Evolutionary conservation across 352 stramenopile genomes (phyloP).

Genomic region (Aphanomyces cochlioides): DNA sequence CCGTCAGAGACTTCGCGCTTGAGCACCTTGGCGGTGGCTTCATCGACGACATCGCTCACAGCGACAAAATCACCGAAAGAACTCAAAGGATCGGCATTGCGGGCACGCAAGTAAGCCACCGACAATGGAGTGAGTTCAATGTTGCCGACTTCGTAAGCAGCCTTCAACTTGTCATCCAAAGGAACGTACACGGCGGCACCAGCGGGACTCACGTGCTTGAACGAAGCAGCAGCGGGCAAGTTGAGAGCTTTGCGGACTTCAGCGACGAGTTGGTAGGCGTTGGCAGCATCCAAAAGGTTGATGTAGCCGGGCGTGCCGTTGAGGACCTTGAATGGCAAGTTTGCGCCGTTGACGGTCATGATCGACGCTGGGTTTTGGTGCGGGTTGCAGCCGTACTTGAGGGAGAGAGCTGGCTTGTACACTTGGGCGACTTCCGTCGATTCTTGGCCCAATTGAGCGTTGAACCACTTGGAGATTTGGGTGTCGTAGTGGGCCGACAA

Average conservation of each 20-base stretch:
- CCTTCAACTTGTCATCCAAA: slow-evolving; percentile 89
- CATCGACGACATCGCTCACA: slow-evolving; percentile 97
- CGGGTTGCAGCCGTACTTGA: slow-evolving; percentile 98
- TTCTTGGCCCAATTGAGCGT: slow-evolving; percentile 78
- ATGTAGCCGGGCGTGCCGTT: slow-evolving; percentile 98
- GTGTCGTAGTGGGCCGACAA: slow-evolving; percentile 94
- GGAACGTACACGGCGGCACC: slow-evolving; percentile 96
- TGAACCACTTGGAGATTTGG: slow-evolving; percentile 96
- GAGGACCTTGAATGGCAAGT: slow-evolving; percentile 84
- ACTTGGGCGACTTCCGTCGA: slow-evolving; percentile 85
- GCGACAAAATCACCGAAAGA: slow-evolving; percentile 99
- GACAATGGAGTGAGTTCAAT: slow-evolving; percentile 91
- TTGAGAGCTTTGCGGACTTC: slow-evolving; percentile 94
- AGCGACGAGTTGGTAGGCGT: slow-evolving; percentile 98
- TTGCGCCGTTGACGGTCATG: slow-evolving; percentile 56
- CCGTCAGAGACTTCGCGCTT: slow-evolving; percentile 99
- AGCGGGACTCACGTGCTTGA: slow-evolving; percentile 98
- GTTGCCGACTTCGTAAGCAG: slow-evolving; percentile 94
- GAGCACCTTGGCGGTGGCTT: slow-evolving; percentile 96
- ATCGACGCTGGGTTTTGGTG: slow-evolving; percentile 96
- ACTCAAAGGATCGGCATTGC: slow-evolving; percentile 98
- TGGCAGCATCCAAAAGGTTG: slow-evolving; percentile 98
- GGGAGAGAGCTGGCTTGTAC: slow-evolving; percentile 92
- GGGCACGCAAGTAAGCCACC: slow-evolving; percentile 96
- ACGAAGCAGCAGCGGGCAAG: slow-evolving; percentile 93